These are phyloP conservation scores for Naganishia cerealis DNA, from an alignment of 1,284 basidiomycete species.

Conservation along the genomic window DNA sequence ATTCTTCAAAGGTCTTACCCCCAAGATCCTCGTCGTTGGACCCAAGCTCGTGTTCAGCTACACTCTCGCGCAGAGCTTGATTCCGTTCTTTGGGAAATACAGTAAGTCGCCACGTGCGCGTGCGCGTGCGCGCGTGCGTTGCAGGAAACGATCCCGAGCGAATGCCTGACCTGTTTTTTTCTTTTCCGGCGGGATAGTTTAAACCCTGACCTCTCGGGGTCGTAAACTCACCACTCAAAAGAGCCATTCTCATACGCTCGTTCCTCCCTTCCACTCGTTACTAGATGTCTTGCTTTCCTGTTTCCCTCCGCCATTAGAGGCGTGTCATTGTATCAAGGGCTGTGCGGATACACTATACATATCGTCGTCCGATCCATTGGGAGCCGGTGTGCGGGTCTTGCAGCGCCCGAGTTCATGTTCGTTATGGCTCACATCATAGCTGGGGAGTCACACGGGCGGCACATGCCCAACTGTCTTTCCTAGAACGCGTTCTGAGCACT, in stretches of 20 bases:
- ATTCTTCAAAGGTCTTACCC: constrained; percentile 97
- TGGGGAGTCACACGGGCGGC: too few species aligned
- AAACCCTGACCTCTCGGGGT: neutral
- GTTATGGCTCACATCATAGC: too few species aligned
- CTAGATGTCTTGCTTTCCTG: neutral
- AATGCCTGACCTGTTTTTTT: neutral
- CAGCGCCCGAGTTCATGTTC: too few species aligned
- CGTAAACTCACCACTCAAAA: constrained; percentile 25
- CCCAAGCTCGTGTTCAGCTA: constrained; percentile 98
- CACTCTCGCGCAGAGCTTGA: constrained; percentile 92
- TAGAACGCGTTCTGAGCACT: too few species aligned
- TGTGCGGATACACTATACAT: constrained; percentile 5
- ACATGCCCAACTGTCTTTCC: too few species aligned
- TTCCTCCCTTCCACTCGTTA: neutral
- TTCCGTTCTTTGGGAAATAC: constrained; percentile 88
- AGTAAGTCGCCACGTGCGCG: constrained; percentile 48
- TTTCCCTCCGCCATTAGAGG: neutral
- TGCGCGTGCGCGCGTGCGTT: neutral
- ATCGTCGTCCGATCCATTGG: neutral
- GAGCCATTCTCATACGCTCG: constrained; percentile 7
- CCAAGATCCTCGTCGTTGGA: constrained; percentile 95
- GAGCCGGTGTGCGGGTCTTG: too few species aligned
- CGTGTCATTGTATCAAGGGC: constrained; percentile 4
- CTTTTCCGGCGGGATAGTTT: constrained; percentile 3
- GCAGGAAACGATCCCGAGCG: too few species aligned